phyloP scores from a whole-genome alignment of 2,329 filamentous ascomycete genomes.

The Pseudogymnoascus sp. region DNA sequence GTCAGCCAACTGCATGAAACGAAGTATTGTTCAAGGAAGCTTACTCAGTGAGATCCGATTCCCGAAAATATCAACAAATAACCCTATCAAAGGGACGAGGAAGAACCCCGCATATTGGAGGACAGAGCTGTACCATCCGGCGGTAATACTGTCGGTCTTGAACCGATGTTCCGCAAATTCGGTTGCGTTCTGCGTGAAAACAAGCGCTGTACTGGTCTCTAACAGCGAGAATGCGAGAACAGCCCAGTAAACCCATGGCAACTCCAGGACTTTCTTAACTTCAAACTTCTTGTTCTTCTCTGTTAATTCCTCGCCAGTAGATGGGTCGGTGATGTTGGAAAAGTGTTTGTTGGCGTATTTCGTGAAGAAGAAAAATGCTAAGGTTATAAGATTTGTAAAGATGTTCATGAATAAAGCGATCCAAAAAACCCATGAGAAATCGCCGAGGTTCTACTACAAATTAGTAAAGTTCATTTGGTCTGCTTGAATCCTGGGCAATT shows the following conservation, averaged over 20 bases:
- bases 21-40: constrained; percentile 11
- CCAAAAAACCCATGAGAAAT: constrained; percentile 59
- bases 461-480: background rate
- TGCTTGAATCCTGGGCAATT: background rate
- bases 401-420: constrained; percentile 56
- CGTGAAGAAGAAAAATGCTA: constrained; percentile 50
- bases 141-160: constrained; percentile 44
- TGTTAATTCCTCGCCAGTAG: constrained; percentile 51
- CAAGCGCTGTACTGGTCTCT: constrained; percentile 47
- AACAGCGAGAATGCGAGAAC: constrained; percentile 50
- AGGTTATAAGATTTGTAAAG: constrained; percentile 51
- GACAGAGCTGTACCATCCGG: constrained; percentile 54
- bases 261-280: constrained; percentile 44
- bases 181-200: constrained; percentile 52
- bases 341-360: constrained; percentile 43
- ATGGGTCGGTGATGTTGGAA: constrained; percentile 41
- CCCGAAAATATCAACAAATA: constrained; percentile 50
- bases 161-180: constrained; percentile 55
- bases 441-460: constrained; percentile 39
- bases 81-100: constrained; percentile 47
- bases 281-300: constrained; percentile 54
- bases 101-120: constrained; percentile 53
- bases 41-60: constrained; percentile 41
- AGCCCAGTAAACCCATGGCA: constrained; percentile 55
- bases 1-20: background rate